Base-by-base conservation (phyloP, 176 grass and related monocot species). In the Carex pumila region DNA sequence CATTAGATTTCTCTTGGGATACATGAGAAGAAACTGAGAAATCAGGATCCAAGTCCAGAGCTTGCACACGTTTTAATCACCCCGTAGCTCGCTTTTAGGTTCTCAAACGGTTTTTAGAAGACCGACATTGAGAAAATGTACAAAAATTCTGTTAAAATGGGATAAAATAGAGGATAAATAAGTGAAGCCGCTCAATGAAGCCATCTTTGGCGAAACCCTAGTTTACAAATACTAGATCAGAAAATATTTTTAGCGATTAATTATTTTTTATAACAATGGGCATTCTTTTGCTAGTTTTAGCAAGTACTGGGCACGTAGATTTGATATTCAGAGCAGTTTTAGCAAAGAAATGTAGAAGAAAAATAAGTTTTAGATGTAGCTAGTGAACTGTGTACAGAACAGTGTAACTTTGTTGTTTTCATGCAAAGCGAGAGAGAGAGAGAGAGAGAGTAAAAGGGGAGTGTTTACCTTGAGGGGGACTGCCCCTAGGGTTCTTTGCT, bases 401-500 rank as follows among this genome's bases (percentile, higher is more conserved):
- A 81, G 54, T 81, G n/a, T 63, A 29, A 34, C 17, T 59, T 79
- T 22, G 1, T 79, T 79, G 19, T 34, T 79, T 58, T 55, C 72
- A 45, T 32, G 21, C 63, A 6, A 14, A 21, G 36, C 10, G 22
- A 22, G 30, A 47, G 50, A 36, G 25, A 56, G 7, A 81, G 32
- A 82, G 60, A 54, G 60, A 80, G 65, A 18, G 21, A 79, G 32
- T 3, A 25, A 6, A 85, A 37, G 37, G 11, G 49, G 15, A 86
- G 52, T 7, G 13, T 65, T 87, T 90, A 89, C 90, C 85, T 89
- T 89, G 47, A 84, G 65, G 85, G 81, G 82, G 68, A 65, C 77
- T 61, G 85, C 65, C 55, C 84, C 57, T 88, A 85, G 88, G 85
- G 83, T 88, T 87, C 88, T 81, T 88, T 84, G 80, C 43, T 49